Evolutionary conservation across 176 grass and related monocot species (phyloP), one percentile per base, ranked within the genome.

Genomic region (Themeda triandra): DNA sequence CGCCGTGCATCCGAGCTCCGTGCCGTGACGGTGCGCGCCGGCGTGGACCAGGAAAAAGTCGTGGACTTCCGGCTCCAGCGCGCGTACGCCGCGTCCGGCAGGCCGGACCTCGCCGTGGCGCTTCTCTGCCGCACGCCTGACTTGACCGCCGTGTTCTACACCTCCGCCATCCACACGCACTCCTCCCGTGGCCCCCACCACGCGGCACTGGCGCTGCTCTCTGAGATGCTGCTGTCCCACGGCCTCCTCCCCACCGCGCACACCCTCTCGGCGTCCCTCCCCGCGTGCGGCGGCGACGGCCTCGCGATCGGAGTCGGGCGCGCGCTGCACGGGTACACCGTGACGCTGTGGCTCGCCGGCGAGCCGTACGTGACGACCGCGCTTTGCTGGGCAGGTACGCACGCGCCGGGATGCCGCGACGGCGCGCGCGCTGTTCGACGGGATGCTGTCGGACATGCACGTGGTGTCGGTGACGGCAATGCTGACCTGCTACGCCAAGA

Each of bases 351-450:
- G 1, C 85, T 98, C 72, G 39, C 85, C 72, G 28, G 46, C 69
- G 87, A 95, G 36, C 51, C 91, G 15, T 98, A 98, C 75, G 91
- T 95, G 27, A 79, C 89, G 66, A 95, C 96, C n/a, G 86, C 96
- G 37, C 87, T n/a, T n/a, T 95, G 4, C 96, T 98, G 72, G 85
- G 90, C 73, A 95, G 90, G 96, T 98, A 95, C 86, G 96, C 96
- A 24, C 92, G 96, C 2, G 87, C 85, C 8, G 87, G 89, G 89
- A 95, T 31, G 63, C 85, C 35, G 80, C 84, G 13, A 87, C 96
- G 18, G 89, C 96, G 14, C 92, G 96, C 73, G 39, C 65, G 30
- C 89, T 98, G 53, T 98, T 98, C 80, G 85, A 95, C 37, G 85
- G 48, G 59, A 95, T 98, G 91, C 79, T 1, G 23, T 80, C 85